phyloP scores from a whole-genome alignment of 1,284 basidiomycete genomes.

The Trichosporon asahii region DNA sequence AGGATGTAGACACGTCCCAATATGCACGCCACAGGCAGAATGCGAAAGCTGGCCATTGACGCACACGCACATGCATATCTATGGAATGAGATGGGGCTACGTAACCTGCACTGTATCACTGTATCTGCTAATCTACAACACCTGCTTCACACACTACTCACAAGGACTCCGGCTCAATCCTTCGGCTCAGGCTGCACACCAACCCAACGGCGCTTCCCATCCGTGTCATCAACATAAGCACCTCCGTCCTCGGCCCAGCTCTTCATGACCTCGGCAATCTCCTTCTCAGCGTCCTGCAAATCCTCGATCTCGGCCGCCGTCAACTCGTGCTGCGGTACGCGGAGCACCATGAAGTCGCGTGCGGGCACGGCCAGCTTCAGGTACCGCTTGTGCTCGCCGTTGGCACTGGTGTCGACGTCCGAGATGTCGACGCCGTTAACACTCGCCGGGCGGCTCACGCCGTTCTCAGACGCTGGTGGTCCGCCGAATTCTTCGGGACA shows the following conservation, averaged over 20 bases:
- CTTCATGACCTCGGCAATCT: constrained; percentile 64
- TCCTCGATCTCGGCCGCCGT: constrained; percentile 42
- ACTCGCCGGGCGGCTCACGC: neutral
- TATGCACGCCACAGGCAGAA: neutral
- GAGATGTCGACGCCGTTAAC: neutral
- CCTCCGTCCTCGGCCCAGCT: constrained; percentile 38
- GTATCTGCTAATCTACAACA: neutral
- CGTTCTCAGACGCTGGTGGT: constrained; percentile 53
- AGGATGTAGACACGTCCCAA: too few relatives aligned
- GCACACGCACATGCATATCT: neutral
- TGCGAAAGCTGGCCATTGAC: neutral
- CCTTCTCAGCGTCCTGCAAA: constrained; percentile 68
- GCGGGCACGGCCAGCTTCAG: constrained; percentile 57
- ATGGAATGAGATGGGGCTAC: neutral
- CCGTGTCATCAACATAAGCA: constrained; percentile 27
- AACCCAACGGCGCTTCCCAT: constrained; percentile 27
- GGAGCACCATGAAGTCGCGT: constrained; percentile 65
- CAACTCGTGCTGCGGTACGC: constrained; percentile 55
- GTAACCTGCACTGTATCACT: neutral
- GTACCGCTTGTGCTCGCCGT: constrained; percentile 51
- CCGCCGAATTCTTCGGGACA: constrained; percentile 52
- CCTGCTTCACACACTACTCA: neutral
- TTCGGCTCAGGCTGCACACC: constrained; percentile 26
- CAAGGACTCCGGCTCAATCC: neutral
- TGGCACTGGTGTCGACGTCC: neutral